Evolutionary conservation across 2,329 filamentous ascomycete species (phyloP).

Genomic region (Penicillium palitans): DNA sequence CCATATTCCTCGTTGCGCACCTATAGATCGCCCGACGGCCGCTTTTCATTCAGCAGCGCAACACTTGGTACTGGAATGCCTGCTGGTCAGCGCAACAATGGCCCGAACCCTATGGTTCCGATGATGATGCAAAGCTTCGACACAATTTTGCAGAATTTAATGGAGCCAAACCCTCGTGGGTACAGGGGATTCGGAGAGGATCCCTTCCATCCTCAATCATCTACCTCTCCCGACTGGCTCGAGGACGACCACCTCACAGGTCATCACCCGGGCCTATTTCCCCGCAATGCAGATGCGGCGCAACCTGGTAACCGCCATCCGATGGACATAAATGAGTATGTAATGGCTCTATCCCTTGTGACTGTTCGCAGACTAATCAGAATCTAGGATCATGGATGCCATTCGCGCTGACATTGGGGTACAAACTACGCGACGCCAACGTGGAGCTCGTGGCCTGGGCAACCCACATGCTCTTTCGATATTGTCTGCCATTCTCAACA

Average conservation of each 20-base stretch:
- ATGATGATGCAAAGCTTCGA: slow-evolving; percentile 42
- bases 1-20: slow-evolving; percentile 37
- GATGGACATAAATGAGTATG: slow-evolving; percentile 52
- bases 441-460: slow-evolving; percentile 19
- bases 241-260: slow-evolving; percentile 11
- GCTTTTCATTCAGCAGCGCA: slow-evolving; percentile 43
- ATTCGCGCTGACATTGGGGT: slow-evolving; percentile 27
- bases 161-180: slow-evolving; percentile 28
- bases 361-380: slow-evolving; percentile 7
- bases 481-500: slow-evolving; percentile 43
- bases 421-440: slow-evolving; percentile 7
- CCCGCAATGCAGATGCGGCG: slow-evolving; percentile 54
- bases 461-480: slow-evolving; percentile 47
- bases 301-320: slow-evolving; percentile 50
- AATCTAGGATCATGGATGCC: slow-evolving; percentile 30
- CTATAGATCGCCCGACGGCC: slow-evolving; percentile 49
- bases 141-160: slow-evolving; percentile 49
- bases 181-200: slow-evolving; percentile 9
- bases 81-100: slow-evolving; percentile 18
- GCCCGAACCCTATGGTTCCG: slow-evolving; percentile 28
- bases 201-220: slow-evolving; percentile 8
- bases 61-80: slow-evolving; percentile 28
- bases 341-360: slow-evolving; percentile 12
- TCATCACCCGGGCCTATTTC: slow-evolving; percentile 41
- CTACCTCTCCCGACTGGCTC: slow-evolving; percentile 14